Evolutionary conservation across 768 basidiomycete genomes (phyloP), one percentile per base, ranked within the genome.

Genomic region (Phylloporus sp.): DNA sequence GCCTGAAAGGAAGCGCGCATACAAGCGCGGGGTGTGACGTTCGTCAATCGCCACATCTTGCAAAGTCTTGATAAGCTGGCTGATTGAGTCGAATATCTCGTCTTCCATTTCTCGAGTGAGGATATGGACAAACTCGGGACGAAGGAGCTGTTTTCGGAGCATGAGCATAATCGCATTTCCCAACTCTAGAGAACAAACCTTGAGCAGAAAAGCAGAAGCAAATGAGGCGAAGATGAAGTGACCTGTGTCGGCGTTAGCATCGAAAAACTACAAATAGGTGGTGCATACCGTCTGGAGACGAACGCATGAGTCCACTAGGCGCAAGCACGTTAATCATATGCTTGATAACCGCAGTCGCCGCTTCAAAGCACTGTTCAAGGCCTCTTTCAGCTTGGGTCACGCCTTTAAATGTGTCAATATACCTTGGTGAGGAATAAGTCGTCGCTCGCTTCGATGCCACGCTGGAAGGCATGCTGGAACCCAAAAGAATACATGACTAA

Each of bases 401-500:
- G 18, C 27, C 7, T 28, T 16, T 5, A 34, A 12, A 12, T 10
- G 40, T 49, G 35, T 12, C 7, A 49, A 42, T 15, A 2, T 18
- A 85, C 88, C 76, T 82, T 85, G 49, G 73, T 78, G 55, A 90
- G 82, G 66, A 86, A 86, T 20, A 88, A 61, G 16, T 80, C 68
- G 64, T 89, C 86, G 2, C 76, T 77, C 1, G 74, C 67, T 54
- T 81, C 75, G 26, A 88, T 77, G 1, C 87, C 86, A 8, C 85
- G 79, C 57, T 84, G 80, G 66, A 81, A 89, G 2, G 88, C 88
- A 58, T 90, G 85, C 57, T 91, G 88, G 70, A 91, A 91, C 5
- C 86, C 88, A 59, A 91, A 91, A 0, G 89, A 91, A 61, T 80
- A 89, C 86, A 91, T 88, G 44, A 91, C 89, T 11, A 91, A 80